phyloP scores from a whole-genome alignment of 163 green algal species.

The Chlorella variabilis region DNA sequence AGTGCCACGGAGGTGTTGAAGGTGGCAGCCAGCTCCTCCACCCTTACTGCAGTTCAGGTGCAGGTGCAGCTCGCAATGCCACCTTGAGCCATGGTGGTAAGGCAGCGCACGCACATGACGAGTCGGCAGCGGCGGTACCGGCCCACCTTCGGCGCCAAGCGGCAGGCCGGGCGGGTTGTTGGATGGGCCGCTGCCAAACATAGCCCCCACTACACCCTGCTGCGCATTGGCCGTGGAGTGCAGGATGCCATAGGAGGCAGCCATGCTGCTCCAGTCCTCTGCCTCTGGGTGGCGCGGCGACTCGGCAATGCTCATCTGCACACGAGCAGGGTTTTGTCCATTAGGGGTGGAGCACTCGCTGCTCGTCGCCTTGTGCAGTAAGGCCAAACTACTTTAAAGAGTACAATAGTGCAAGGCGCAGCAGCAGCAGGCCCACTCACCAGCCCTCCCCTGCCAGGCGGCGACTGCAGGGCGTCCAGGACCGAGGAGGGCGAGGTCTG shows the following conservation, averaged over 20 bases:
- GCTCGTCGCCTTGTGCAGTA: no score
- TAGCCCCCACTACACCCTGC: not conserved
- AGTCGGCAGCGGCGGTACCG: no score
- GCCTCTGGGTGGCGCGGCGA: not conserved
- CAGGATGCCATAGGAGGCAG: not conserved
- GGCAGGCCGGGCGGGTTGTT: no score
- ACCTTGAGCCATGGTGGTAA: no score
- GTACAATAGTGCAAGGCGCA: no score
- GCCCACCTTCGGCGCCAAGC: no score
- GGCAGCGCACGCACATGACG: no score
- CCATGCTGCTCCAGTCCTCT: not conserved
- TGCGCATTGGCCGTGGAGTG: not conserved
- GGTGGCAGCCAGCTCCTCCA: constrained; percentile 12
- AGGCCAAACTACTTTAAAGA: no score
- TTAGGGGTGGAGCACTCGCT: no score
- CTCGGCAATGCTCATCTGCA: constrained; percentile 32
- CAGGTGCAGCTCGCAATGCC: no score
- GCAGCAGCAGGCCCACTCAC: not conserved
- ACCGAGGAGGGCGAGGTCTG: constrained; percentile 36
- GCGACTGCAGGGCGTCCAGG: constrained; percentile 21
- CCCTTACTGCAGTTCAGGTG: not conserved
- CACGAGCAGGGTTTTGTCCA: no score
- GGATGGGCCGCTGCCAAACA: no score
- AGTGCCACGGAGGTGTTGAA: not conserved
- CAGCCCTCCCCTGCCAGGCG: not conserved